These are phyloP conservation scores for Solanum gandarillasii DNA, from an alignment of 257 asterid species.

Conservation along the genomic window DNA sequence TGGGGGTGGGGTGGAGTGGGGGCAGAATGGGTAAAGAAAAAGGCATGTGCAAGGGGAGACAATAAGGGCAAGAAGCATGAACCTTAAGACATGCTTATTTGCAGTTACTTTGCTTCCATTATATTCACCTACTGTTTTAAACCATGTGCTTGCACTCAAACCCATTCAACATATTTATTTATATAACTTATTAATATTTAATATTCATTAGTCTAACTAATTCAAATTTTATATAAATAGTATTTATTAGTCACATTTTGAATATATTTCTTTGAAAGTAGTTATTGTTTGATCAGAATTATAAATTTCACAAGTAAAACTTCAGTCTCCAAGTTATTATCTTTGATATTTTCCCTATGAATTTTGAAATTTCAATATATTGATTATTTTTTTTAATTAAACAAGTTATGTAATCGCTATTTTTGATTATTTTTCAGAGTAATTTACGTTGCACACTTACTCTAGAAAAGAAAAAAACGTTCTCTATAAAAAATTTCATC, in stretches of 20 bases:
- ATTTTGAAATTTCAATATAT: background rate
- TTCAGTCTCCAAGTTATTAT: background rate
- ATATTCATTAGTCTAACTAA: background rate
- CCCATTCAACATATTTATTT: background rate
- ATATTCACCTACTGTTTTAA: background rate
- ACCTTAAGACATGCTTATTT: background rate
- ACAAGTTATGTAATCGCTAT: background rate
- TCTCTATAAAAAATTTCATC: background rate
- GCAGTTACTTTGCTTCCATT: background rate
- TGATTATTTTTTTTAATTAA: background rate
- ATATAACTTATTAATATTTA: background rate
- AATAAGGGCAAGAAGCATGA: background rate
- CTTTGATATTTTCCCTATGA: background rate
- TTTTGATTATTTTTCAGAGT: too few relatives aligned
- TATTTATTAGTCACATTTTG: background rate
- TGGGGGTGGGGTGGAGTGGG: background rate
- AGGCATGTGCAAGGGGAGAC: constrained; percentile 1
- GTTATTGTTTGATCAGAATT: background rate
- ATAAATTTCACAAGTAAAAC: background rate
- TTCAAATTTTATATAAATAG: background rate
- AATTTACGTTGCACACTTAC: too few relatives aligned
- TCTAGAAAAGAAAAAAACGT: too few relatives aligned
- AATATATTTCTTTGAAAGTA: background rate
- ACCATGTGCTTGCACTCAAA: background rate
- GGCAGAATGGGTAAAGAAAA: background rate